Evolutionary conservation across 1,284 basidiomycete species (phyloP), one percentile per base, ranked within the genome.

Genomic region (Ustilago tritici): DNA sequence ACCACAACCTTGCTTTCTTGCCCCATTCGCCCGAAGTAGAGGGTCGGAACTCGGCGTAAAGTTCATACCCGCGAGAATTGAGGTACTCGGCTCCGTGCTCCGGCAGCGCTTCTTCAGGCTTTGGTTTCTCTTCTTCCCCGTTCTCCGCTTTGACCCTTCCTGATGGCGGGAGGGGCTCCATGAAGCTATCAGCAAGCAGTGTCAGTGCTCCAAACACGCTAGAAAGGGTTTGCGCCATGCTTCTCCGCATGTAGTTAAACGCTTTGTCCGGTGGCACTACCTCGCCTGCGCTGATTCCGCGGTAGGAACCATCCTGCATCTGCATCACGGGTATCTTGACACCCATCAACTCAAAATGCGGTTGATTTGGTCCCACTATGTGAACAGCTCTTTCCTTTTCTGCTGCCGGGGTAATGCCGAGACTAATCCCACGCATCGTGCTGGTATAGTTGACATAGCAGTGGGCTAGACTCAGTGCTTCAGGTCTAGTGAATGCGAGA

Each of bases 391-490:
- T 58, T 10, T 79, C 59, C 32, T 59, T 58, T 41, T 78, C 71
- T 2, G 67, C 57, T 8, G 70, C 57, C 0, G 68, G 59, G 31
- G 71, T 64, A 57, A 73, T 73, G 46, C 70, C 64, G 23, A 76
- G 63, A 46, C 64, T 70, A 55, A 76, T 63, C 14, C 76, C 71
- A 8, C 72, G 63, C 70, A 70, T 75, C 2, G 72, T 76, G 61
- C 62, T 91, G 90, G 95, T 95, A 88, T 95, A 91, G 82, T 95
- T 94, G 15, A 95, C 96, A 85, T 95, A 98, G 40, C 92, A 94
- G 56, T 93, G 92, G 2, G 93, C 94, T 65, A 96, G 92, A 80
- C 93, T 95, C 41, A 98, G 88, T 0, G 96, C 93, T 87, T 98
- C 96, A 77, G 93, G 90, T 58, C 92, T 89, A 60, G 91, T 89